Evolutionary conservation across 768 basidiomycete species (phyloP).

Genomic region (Strobilomyces echinocephalus): DNA sequence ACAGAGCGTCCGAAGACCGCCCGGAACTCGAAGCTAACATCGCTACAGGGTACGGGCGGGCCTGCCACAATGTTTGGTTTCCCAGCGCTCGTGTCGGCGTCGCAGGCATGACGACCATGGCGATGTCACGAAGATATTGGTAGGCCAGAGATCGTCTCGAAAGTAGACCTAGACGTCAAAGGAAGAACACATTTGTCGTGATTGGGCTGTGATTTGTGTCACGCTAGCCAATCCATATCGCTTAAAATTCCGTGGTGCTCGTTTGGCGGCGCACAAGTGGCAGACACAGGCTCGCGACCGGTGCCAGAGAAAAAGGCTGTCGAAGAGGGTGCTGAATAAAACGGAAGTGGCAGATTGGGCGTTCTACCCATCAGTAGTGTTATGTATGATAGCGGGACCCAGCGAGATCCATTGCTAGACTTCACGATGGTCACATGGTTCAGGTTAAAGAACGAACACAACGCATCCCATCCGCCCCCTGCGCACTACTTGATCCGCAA

Average conservation of each 20-base stretch:
- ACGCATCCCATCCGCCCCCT: neutral
- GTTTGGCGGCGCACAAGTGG: slow-evolving; percentile 5
- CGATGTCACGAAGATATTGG: slow-evolving; percentile 28
- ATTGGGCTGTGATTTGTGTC: neutral
- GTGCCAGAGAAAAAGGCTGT: slow-evolving; percentile 1
- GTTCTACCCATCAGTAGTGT: too few species aligned
- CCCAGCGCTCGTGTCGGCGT: neutral
- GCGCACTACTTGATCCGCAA: slow-evolving; percentile 7
- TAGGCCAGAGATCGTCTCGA: neutral
- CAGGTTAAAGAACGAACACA: neutral
- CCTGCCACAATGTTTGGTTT: neutral
- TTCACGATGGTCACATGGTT: neutral
- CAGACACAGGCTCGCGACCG: neutral
- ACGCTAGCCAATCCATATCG: slow-evolving; percentile 4
- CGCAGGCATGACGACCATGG: slow-evolving; percentile 40
- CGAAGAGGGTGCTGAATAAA: neutral
- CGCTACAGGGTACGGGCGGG: slow-evolving; percentile 9
- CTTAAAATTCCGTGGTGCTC: slow-evolving; percentile 6
- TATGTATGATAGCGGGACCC: too few species aligned
- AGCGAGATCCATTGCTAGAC: too few species aligned
- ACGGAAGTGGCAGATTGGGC: neutral
- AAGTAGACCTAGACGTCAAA: neutral
- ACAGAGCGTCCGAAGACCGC: slow-evolving; percentile 13
- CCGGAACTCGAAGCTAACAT: slow-evolving; percentile 19
- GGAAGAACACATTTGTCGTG: neutral